Evolutionary conservation across 2,329 filamentous ascomycete species (phyloP).

Genomic region (Drechslerella stenobrocha): DNA sequence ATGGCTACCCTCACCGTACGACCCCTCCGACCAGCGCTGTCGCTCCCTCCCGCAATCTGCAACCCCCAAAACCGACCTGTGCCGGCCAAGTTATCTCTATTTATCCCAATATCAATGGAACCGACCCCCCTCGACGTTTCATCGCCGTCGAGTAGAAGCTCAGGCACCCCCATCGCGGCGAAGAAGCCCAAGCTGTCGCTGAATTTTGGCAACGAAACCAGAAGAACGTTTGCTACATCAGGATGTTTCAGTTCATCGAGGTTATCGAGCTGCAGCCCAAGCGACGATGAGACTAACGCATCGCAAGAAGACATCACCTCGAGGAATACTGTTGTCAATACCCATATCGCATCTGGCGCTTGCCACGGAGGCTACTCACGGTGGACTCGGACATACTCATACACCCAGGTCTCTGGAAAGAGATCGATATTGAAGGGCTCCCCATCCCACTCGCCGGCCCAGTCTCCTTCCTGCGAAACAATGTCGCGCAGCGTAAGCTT

Average conservation of each 20-base stretch:
- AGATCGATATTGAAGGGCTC: conserved; percentile 47
- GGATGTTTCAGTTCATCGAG: conserved; percentile 16
- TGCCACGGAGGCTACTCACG: conserved; percentile 17
- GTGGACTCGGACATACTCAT: conserved; percentile 45
- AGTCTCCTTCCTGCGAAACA: conserved; percentile 33
- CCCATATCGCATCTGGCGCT: conserved; percentile 29
- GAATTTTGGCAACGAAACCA: conserved; percentile 37
- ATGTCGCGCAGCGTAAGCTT: conserved; percentile 39
- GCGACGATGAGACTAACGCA: conserved; percentile 32
- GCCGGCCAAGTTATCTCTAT: conserved; percentile 41
- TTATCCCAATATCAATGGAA: conserved; percentile 34
- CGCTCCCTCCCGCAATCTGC: conserved; percentile 41
- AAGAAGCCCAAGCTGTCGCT: conserved; percentile 44
- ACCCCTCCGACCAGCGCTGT: conserved; percentile 46
- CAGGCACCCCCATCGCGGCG: conserved; percentile 30
- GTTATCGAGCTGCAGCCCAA: conserved; percentile 41
- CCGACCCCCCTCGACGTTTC: conserved; percentile 17
- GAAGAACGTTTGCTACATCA: conserved; percentile 12
- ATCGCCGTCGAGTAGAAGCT: conserved; percentile 39
- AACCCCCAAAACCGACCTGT: conserved; percentile 32
- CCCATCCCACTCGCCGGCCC: conserved; percentile 38
- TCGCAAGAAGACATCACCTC: conserved; percentile 46
- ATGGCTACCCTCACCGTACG: conserved; percentile 46
- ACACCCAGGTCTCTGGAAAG: conserved; percentile 37
- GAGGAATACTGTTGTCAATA: conserved; percentile 42